Conservation (phyloP, 1,139 yeast species). For the Candida anutae region DNA sequence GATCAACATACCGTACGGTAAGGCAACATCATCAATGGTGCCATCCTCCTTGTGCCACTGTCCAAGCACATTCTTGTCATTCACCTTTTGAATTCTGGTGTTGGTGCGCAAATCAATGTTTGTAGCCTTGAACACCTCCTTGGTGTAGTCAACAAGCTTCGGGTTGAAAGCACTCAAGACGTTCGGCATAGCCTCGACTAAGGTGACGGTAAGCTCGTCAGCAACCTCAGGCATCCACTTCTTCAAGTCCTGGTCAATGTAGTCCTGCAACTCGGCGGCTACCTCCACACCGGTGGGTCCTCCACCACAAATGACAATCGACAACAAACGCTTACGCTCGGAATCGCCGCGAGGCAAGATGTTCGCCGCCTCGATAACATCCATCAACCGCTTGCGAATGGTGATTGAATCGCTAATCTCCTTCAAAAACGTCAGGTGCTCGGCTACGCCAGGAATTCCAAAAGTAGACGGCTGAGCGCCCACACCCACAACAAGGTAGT, state of each 20-base stretch:
- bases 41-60: conserved; percentile 63
- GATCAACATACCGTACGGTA: conserved; percentile 87
- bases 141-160: conserved; percentile 78
- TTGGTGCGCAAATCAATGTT: conserved; percentile 71
- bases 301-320: conserved; percentile 88
- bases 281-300: conserved; percentile 97
- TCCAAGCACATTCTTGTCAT: conserved; percentile 59
- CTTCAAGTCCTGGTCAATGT: conserved; percentile 80
- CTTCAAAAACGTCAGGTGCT: conserved; percentile 77
- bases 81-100: conserved; percentile 85
- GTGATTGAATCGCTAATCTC: conserved; percentile 78
- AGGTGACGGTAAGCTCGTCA: conserved; percentile 70
- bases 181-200: conserved; percentile 88
- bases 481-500: conserved; percentile 79
- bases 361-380: conserved; percentile 77
- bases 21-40: conserved; percentile 44
- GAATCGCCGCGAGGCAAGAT: conserved; percentile 66
- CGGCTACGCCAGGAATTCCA: conserved; percentile 90
- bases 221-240: conserved; percentile 88
- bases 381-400: conserved; percentile 70
- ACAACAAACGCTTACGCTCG: conserved; percentile 73
- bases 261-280: conserved; percentile 93
- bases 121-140: conserved; percentile 71
- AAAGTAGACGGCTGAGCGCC: conserved; percentile 92
- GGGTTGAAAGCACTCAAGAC: conserved; percentile 84